A percentile compares a stretch with the other conserved stretches of the same genome.
These are phyloP conservation scores for Auricularia auricula-judae DNA, from an alignment of 768 basidiomycete genomes.

Conservation along the genomic window DNA sequence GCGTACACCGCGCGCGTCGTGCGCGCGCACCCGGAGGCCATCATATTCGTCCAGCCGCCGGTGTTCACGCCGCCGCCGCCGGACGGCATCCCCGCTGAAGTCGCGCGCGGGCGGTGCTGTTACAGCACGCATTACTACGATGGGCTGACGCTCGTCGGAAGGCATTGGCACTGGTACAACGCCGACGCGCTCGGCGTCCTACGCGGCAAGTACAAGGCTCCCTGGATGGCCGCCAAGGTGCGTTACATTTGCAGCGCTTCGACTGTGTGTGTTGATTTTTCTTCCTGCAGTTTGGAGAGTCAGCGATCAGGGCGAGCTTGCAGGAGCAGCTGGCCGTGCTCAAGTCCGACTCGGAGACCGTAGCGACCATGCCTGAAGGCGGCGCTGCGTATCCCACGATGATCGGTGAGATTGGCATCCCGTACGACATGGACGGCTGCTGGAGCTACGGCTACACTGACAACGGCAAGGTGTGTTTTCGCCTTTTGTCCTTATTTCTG, in stretches of 20 bases:
- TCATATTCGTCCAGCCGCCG: conserved; percentile 85
- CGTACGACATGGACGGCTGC: conserved; percentile 88
- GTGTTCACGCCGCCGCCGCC: conserved; percentile 76
- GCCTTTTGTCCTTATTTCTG: neutral
- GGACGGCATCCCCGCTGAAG: conserved; percentile 32
- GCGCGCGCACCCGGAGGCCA: conserved; percentile 61
- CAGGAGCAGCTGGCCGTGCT: conserved; percentile 76
- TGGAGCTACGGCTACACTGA: conserved; percentile 59
- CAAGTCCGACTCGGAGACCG: conserved; percentile 57
- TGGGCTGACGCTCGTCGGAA: conserved; percentile 83
- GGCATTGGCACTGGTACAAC: conserved; percentile 93
- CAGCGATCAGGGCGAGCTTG: conserved; percentile 68
- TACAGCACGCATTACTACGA: conserved; percentile 91
- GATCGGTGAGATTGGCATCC: conserved; percentile 92
- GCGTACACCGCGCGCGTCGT: conserved; percentile 50
- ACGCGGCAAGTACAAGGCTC: conserved; percentile 63
- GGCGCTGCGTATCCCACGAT: conserved; percentile 66
- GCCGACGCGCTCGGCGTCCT: conserved; percentile 91
- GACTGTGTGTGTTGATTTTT: too few relatives aligned
- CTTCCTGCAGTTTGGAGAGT: conserved; percentile 47
- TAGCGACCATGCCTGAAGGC: conserved; percentile 14
- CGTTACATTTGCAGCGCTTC: too few relatives aligned
- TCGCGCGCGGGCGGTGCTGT: conserved; percentile 52
- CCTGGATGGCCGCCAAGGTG: conserved; percentile 53
- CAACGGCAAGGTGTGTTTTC: conserved; percentile 30